These are phyloP conservation scores for Aspergillus uvarum DNA, from an alignment of 2,329 filamentous ascomycete genomes.

Conservation along the genomic window DNA sequence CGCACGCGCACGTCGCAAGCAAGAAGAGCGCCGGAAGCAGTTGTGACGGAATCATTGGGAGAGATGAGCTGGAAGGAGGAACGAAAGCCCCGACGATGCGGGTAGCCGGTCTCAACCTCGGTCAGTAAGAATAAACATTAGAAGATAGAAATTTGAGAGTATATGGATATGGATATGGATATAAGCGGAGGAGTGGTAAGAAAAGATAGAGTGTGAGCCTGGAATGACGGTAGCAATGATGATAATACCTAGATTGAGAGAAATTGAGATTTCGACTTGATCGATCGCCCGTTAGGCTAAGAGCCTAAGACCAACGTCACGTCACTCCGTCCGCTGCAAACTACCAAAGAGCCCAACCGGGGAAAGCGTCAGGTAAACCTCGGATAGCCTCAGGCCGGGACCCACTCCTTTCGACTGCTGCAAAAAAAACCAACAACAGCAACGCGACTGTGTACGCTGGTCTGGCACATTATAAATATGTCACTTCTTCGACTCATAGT, in stretches of 20 bases:
- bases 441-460: not conserved
- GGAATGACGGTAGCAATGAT: not conserved
- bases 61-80: not conserved
- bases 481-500: not conserved
- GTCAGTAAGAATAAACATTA: slow-evolving; percentile 1
- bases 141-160: not conserved
- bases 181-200: not conserved
- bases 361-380: slow-evolving; percentile 14
- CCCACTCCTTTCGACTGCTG: not conserved
- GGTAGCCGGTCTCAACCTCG: slow-evolving; percentile 1
- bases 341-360: slow-evolving; percentile 7
- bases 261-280: slow-evolving; percentile 2
- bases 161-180: not conserved
- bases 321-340: no score
- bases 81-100: slow-evolving; percentile 13
- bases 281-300: not conserved
- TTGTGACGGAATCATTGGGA: slow-evolving; percentile 22
- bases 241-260: not conserved
- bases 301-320: slow-evolving; percentile 9
- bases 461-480: not conserved
- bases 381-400: slow-evolving; percentile 1
- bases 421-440: not conserved
- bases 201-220: not conserved
- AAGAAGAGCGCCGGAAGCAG: slow-evolving; percentile 14
- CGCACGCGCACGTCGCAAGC: slow-evolving; percentile 18